Percentiles rank a stretch among this genome's conserved stretches.
Evolutionary conservation across 2,329 filamentous ascomycete genomes (phyloP).

Genomic region (Alternaria consortialis): DNA sequence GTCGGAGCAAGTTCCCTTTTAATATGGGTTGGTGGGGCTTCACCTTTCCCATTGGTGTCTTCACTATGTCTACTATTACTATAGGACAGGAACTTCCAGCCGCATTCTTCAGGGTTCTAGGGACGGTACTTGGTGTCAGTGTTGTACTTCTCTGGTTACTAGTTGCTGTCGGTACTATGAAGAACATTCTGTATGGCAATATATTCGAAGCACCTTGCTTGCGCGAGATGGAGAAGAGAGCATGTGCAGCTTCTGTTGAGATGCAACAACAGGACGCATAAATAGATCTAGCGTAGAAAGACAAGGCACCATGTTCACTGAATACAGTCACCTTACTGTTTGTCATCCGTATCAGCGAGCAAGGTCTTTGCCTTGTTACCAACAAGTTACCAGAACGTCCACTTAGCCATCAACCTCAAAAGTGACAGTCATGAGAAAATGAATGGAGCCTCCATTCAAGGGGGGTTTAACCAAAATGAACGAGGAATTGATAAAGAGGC

Average conservation of each 20-base stretch:
- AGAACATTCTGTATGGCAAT: constrained; percentile 58
- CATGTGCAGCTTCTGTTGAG: constrained; percentile 16
- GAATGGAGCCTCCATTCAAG: too few relatives aligned
- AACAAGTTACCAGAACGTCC: too few relatives aligned
- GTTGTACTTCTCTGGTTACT: constrained; percentile 65
- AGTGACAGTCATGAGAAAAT: too few relatives aligned
- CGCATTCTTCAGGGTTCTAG: constrained; percentile 64
- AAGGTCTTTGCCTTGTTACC: too few relatives aligned
- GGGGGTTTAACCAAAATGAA: too few relatives aligned
- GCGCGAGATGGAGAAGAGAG: constrained; percentile 36
- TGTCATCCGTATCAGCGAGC: too few relatives aligned
- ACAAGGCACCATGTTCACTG: too few relatives aligned
- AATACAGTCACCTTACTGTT: neutral
- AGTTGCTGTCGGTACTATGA: constrained; percentile 59
- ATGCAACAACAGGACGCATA: constrained; percentile 8
- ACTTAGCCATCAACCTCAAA: too few relatives aligned
- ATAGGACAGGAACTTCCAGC: constrained; percentile 63
- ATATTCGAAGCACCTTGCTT: constrained; percentile 66
- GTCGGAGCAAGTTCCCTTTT: constrained; percentile 60
- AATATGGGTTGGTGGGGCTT: constrained; percentile 72
- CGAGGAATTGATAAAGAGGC: too few relatives aligned
- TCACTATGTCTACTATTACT: constrained; percentile 52
- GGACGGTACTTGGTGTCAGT: constrained; percentile 58
- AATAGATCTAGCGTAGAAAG: neutral
- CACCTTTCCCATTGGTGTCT: constrained; percentile 66